phyloP scores from a whole-genome alignment of 2,329 filamentous ascomycete genomes.

The Thyridium curvatum region DNA sequence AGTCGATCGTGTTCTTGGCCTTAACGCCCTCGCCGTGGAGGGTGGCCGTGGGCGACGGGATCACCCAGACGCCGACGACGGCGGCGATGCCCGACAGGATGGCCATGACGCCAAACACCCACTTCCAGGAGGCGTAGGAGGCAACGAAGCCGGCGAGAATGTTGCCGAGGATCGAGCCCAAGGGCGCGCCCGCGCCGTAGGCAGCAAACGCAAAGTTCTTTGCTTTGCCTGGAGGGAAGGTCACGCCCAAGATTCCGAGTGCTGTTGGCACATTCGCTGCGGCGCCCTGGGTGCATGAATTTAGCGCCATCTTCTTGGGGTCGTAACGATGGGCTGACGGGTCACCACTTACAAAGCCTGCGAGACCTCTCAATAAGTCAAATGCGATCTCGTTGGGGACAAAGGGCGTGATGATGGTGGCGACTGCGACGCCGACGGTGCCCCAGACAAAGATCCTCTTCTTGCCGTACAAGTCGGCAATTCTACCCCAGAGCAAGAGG shows the following conservation, averaged over 20 bases:
- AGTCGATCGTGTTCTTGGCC: slow-evolving; percentile 42
- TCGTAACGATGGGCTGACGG: background rate
- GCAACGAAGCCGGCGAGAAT: slow-evolving; percentile 57
- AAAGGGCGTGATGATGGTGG: slow-evolving; percentile 56
- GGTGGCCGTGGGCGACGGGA: slow-evolving; percentile 32
- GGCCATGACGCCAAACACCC: slow-evolving; percentile 60
- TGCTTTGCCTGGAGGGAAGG: slow-evolving; percentile 59
- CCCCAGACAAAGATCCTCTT: slow-evolving; percentile 59
- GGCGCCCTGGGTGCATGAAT: slow-evolving; percentile 36
- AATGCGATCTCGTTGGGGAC: slow-evolving; percentile 62
- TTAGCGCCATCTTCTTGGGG: no score
- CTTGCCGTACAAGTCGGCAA: slow-evolving; percentile 63
- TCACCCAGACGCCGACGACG: slow-evolving; percentile 49
- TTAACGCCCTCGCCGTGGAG: background rate
- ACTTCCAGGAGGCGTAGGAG: slow-evolving; percentile 58
- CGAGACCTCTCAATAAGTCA: slow-evolving; percentile 58
- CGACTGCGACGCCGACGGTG: slow-evolving; percentile 55
- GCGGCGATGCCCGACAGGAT: slow-evolving; percentile 53
- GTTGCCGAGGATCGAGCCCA: slow-evolving; percentile 61
- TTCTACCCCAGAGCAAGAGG: slow-evolving; percentile 59
- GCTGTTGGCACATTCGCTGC: slow-evolving; percentile 67
- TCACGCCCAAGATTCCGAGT: slow-evolving; percentile 62
- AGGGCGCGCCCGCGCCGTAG: slow-evolving; percentile 58
- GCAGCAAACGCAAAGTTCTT: slow-evolving; percentile 66
- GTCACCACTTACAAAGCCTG: slow-evolving; percentile 49